Percentiles rank a stretch among this genome's conserved stretches.
These are phyloP conservation scores for Termitomyces eurrhizus DNA, from an alignment of 768 basidiomycete genomes.

Conservation along the genomic window DNA sequence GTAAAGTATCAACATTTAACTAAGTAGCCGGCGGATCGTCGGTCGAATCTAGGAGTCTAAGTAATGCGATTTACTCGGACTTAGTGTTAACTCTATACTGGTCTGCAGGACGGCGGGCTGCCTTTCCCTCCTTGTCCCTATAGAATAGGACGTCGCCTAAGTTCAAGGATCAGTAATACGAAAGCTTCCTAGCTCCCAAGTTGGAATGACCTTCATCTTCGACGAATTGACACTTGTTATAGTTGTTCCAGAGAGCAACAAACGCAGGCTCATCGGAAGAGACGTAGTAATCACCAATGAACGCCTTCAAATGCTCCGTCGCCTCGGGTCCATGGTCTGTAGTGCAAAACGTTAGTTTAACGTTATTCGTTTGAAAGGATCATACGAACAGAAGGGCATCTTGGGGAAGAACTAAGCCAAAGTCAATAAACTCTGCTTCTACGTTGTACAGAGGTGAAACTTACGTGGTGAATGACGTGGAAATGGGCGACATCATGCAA, in stretches of 20 bases:
- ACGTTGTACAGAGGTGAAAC: slow-evolving; percentile 11
- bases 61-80: slow-evolving; percentile 1
- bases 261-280: slow-evolving; percentile 36
- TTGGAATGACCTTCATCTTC: slow-evolving; percentile 45
- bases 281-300: slow-evolving; percentile 51
- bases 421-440: not conserved
- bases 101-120: slow-evolving; percentile 30
- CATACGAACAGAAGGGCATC: slow-evolving; percentile 18
- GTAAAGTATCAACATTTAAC: not conserved
- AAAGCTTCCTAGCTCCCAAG: not conserved
- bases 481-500: slow-evolving; percentile 63
- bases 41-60: not conserved
- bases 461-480: slow-evolving; percentile 60
- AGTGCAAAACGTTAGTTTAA: not conserved
- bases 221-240: slow-evolving; percentile 56
- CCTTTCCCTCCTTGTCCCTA: slow-evolving; percentile 37
- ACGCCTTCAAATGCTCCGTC: slow-evolving; percentile 43
- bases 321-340: slow-evolving; percentile 51
- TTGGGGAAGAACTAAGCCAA: slow-evolving; percentile 18
- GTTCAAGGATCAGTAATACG: not conserved
- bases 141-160: slow-evolving; percentile 43
- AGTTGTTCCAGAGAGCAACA: slow-evolving; percentile 50
- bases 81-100: slow-evolving; percentile 12
- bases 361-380: not conserved
- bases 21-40: not conserved